Evolutionary conservation across 2,329 filamentous ascomycete species (phyloP).

Genomic region (Sclerotinia borealis): DNA sequence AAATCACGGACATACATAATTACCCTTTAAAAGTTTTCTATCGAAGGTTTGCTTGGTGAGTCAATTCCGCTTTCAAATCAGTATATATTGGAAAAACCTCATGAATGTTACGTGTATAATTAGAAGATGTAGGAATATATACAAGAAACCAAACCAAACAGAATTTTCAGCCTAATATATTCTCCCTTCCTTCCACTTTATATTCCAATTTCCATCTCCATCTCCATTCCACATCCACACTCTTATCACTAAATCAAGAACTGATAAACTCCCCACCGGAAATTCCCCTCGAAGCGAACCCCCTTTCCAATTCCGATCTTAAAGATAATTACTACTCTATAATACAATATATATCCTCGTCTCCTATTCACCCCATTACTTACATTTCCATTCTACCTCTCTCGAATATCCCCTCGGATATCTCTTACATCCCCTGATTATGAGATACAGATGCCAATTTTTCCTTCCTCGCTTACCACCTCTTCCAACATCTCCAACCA

Average conservation of each 20-base stretch:
- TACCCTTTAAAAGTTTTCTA: not conserved
- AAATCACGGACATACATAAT: not conserved
- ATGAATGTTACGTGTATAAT: not conserved
- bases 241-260: not conserved
- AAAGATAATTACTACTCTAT: not conserved
- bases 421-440: no score
- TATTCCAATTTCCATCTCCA: not conserved
- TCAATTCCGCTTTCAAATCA: not conserved
- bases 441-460: no score
- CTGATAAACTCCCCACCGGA: not conserved
- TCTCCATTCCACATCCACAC: no score
- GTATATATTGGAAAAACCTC: not conserved
- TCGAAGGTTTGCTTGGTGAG: not conserved
- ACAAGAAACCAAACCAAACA: not conserved
- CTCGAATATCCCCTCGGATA: no score
- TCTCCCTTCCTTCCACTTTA: not conserved
- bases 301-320: not conserved
- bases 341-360: not conserved
- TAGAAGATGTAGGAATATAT: not conserved
- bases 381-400: no score
- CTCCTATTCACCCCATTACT: no score
- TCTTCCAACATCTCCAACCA: no score
- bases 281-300: not conserved
- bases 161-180: not conserved
- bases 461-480: no score